Percentiles rank a stretch among this genome's conserved stretches.
phyloP scores from a whole-genome alignment of 352 stramenopile genomes.

The Globisporangium nodosum region DNA sequence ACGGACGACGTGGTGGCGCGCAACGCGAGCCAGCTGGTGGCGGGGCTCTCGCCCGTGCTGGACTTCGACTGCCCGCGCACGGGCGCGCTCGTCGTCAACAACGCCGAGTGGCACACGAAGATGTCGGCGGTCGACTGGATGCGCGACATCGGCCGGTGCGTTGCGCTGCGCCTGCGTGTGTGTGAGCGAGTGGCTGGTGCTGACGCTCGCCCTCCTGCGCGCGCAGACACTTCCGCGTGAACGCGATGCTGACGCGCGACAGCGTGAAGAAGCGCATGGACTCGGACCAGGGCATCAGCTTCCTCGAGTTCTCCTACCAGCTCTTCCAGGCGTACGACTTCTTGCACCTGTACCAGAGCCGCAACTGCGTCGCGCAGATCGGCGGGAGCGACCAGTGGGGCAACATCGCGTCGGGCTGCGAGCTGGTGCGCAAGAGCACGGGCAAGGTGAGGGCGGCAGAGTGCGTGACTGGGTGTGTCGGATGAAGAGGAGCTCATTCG shows the following conservation, averaged over 20 bases:
- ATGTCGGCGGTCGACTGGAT: constrained; percentile 97
- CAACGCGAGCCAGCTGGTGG: constrained; percentile 89
- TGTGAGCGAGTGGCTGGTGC: not conserved
- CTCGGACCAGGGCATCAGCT: constrained; percentile 94
- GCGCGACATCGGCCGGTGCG: constrained; percentile 90
- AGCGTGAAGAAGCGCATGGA: constrained; percentile 96
- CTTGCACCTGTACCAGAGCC: constrained; percentile 90
- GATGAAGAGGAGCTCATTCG: not conserved
- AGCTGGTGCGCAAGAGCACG: constrained; percentile 92
- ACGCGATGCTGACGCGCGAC: constrained; percentile 98
- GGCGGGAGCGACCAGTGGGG: constrained; percentile 99
- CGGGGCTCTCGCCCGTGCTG: constrained; percentile 92
- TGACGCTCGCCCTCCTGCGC: not conserved
- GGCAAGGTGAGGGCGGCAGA: constrained; percentile 24
- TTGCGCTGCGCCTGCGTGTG: not conserved
- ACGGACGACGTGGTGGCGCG: constrained; percentile 89
- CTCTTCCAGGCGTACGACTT: constrained; percentile 99
- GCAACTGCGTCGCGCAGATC: constrained; percentile 94
- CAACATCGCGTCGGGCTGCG: constrained; percentile 97
- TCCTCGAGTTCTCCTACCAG: constrained; percentile 99
- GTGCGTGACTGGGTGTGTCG: not conserved
- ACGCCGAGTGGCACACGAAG: constrained; percentile 95
- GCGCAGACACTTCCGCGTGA: constrained; percentile 93
- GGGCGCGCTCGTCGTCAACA: constrained; percentile 96
- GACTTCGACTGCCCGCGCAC: constrained; percentile 87